Base-by-base conservation (phyloP, 2,329 filamentous ascomycete species). In the Periconia digitata region DNA sequence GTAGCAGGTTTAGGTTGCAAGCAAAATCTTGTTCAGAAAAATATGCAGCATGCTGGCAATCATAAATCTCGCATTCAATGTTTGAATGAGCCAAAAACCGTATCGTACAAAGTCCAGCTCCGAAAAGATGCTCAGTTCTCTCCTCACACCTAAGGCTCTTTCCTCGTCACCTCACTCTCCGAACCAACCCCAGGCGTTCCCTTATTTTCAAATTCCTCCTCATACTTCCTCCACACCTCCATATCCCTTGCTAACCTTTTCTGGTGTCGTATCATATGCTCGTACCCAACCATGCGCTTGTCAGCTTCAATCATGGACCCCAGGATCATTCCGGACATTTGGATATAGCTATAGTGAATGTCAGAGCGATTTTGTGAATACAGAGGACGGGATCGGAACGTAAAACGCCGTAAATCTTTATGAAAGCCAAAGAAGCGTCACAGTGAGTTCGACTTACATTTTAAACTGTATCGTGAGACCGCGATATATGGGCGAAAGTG, bases 251-350 rank as follows among this genome's bases (percentile, higher is more conserved):
- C 74, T 49, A 86, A 66, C 50, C 85, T 81, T 62, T 85, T 83
- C 60, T 87, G 80, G 64, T 84, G 79, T 51, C 87, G 77, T 54
- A 90, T 74, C 38, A 76, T 75, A 12, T 83, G 76, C 68, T 91
- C 87, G 60, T 88, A 89, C 50, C 79, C 74, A 44, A 85, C 79
- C 59, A 92, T 76, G 42, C 85, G 78, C 47, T 76, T 72, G 63
- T 92, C 89, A 2, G 87, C 89, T 74, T 90, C 86, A 45, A 92
- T 79, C 79, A 89, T 88, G 62, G 84, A 80, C 37, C 89, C 89
- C 27, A 90, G 63, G n/a, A 88, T 85, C 88, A 92, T 92, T 51
- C 84, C 85, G n/a, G 85, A 89, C 86, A 91, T 90, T 69, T 91
- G 87, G 15, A 92, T 76, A 65, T 90, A 92, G 23, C 89, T 92